phyloP scores from a whole-genome alignment of 1,139 yeast genomes.

The Suhomyces atakaporum region DNA sequence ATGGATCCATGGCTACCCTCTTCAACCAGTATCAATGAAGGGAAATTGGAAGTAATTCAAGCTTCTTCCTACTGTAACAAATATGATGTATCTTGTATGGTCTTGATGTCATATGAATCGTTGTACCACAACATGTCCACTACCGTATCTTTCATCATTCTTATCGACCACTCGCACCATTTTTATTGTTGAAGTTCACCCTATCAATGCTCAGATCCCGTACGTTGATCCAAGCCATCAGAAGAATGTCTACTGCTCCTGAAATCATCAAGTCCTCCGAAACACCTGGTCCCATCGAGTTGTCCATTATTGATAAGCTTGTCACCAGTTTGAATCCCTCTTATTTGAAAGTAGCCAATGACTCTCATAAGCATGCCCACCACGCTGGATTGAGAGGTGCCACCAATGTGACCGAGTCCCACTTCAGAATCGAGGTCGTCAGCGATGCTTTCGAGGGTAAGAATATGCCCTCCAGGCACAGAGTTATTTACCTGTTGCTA shows the following conservation, averaged over 20 bases:
- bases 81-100: too few relatives aligned
- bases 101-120: too few relatives aligned
- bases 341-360: slow-evolving; percentile 64
- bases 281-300: slow-evolving; percentile 54
- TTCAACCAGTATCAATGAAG: too few relatives aligned
- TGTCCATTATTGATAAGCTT: slow-evolving; percentile 50
- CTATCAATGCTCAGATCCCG: slow-evolving; percentile 5
- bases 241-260: slow-evolving; percentile 10
- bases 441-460: slow-evolving; percentile 70
- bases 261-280: slow-evolving; percentile 15
- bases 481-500: slow-evolving; percentile 68
- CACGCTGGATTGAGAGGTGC: slow-evolving; percentile 84
- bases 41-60: too few relatives aligned
- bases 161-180: too few relatives aligned
- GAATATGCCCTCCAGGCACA: slow-evolving; percentile 73
- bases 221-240: neutral
- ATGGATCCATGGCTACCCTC: too few relatives aligned
- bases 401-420: slow-evolving; percentile 76
- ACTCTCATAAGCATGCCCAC: slow-evolving; percentile 85
- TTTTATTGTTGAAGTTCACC: too few relatives aligned
- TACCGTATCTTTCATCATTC: too few relatives aligned
- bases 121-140: too few relatives aligned
- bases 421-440: slow-evolving; percentile 72
- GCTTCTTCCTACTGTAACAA: too few relatives aligned
- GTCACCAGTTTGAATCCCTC: slow-evolving; percentile 49